phyloP scores from a whole-genome alignment of 805 yeast species.

The Wickerhamiella azymoides region DNA sequence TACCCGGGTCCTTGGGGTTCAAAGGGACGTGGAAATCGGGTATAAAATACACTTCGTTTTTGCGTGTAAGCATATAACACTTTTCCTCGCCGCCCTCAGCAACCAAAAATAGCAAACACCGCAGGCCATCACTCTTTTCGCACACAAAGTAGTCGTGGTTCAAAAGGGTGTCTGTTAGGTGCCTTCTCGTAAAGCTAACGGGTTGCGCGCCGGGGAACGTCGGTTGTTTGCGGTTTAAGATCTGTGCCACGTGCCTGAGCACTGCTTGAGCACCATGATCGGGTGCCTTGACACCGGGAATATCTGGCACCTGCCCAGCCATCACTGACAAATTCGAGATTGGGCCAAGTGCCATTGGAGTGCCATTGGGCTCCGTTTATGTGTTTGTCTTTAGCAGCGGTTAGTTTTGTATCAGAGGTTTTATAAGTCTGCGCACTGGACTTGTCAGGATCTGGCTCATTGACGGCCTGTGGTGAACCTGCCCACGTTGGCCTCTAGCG shows the following conservation, averaged over 20 bases:
- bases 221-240: constrained; percentile 41
- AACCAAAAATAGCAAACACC: constrained; percentile 53
- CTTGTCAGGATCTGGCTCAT: too few relatives aligned
- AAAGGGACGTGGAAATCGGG: constrained; percentile 71
- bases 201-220: constrained; percentile 87
- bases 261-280: constrained; percentile 56
- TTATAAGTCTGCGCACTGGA: too few relatives aligned
- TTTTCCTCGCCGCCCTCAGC: constrained; percentile 55
- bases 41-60: constrained; percentile 69
- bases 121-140: constrained; percentile 87
- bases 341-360: not conserved
- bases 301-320: constrained; percentile 50
- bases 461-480: too few relatives aligned
- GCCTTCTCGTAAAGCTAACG: constrained; percentile 68
- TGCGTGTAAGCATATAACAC: constrained; percentile 76
- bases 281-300: constrained; percentile 75
- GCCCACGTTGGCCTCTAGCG: too few relatives aligned
- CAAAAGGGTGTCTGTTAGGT: constrained; percentile 46
- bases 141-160: constrained; percentile 81
- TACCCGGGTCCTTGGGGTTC: constrained; percentile 31
- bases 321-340: not conserved
- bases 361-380: not conserved
- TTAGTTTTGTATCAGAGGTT: too few relatives aligned
- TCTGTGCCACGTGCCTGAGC: constrained; percentile 49
- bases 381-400: too few relatives aligned